Conservation (phyloP, 768 basidiomycete genomes). For the Zangia roseola region DNA sequence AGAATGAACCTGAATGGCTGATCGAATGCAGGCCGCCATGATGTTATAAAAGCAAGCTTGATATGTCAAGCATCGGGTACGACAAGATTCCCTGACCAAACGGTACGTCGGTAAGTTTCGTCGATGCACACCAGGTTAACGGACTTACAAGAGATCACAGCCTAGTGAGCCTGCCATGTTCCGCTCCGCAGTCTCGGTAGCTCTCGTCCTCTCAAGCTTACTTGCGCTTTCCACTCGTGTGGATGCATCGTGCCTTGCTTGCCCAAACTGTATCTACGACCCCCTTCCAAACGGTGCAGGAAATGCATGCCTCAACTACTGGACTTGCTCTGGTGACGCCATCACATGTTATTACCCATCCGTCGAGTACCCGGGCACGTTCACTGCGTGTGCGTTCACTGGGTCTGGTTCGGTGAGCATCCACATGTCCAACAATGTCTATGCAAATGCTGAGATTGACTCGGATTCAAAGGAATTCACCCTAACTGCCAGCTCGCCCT, state of each 20-base stretch:
- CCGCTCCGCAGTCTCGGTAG: neutral
- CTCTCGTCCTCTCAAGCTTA: neutral
- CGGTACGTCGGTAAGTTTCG: neutral
- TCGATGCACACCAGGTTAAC: neutral
- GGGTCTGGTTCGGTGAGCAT: neutral
- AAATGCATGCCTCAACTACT: conserved; percentile 7
- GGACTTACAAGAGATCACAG: no score
- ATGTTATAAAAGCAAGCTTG: neutral
- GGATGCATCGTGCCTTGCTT: conserved; percentile 1
- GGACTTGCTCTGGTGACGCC: conserved; percentile 6
- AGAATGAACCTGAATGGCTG: no score
- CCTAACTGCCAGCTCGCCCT: conserved; percentile 1
- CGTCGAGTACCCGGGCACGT: conserved; percentile 9
- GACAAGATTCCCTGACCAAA: neutral
- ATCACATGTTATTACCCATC: conserved; percentile 13
- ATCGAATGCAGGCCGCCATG: no score
- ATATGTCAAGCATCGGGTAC: neutral
- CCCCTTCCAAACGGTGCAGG: neutral
- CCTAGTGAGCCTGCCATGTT: neutral
- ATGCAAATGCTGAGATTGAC: neutral
- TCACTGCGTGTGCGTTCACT: conserved; percentile 6
- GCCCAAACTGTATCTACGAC: conserved; percentile 2
- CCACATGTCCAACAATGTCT: neutral
- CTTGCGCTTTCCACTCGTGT: neutral
- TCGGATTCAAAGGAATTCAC: neutral